These are phyloP conservation scores for Claviceps paspali DNA, from an alignment of 2,329 filamentous ascomycete genomes.

Conservation along the genomic window DNA sequence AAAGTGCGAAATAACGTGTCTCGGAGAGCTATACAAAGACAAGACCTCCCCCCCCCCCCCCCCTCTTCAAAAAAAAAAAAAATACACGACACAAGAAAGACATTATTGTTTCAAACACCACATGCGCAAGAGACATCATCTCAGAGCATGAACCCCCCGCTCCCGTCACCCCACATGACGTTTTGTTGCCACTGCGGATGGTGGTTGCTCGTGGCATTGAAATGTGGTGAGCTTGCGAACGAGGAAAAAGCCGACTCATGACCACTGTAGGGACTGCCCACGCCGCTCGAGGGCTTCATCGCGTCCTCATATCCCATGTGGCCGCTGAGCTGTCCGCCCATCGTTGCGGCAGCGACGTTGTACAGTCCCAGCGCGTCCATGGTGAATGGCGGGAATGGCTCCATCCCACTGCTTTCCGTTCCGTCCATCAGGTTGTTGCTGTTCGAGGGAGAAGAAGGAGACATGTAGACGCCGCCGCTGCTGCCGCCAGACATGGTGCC, in stretches of 20 bases:
- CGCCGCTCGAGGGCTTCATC: slow-evolving; percentile 17
- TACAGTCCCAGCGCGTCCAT: slow-evolving; percentile 20
- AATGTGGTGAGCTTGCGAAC: slow-evolving; percentile 20
- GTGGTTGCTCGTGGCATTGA: slow-evolving; percentile 8
- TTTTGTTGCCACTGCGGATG: slow-evolving; percentile 6
- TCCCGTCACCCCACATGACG: too few relatives aligned
- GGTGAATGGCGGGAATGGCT: slow-evolving; percentile 15
- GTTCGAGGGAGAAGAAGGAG: slow-evolving; percentile 6
- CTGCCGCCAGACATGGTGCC: too few relatives aligned
- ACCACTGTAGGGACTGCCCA: slow-evolving; percentile 21
- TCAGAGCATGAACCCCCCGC: too few relatives aligned
- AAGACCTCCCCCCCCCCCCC: too few relatives aligned
- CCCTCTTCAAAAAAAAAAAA: too few relatives aligned
- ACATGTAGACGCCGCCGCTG: slow-evolving; percentile 11
- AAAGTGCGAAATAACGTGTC: too few relatives aligned
- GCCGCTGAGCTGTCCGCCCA: slow-evolving; percentile 11
- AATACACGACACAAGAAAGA: too few relatives aligned
- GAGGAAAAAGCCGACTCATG: slow-evolving; percentile 19
- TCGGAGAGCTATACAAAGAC: too few relatives aligned
- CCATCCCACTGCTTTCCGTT: slow-evolving; percentile 12
- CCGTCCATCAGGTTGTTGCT: slow-evolving; percentile 13
- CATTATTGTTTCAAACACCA: too few relatives aligned
- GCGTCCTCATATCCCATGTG: slow-evolving; percentile 16
- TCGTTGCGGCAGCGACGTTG: slow-evolving; percentile 10
- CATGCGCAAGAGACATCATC: too few relatives aligned